These are phyloP conservation scores for Aspergillus sp. DNA, from an alignment of 2,329 filamentous ascomycete genomes.

Conservation along the genomic window DNA sequence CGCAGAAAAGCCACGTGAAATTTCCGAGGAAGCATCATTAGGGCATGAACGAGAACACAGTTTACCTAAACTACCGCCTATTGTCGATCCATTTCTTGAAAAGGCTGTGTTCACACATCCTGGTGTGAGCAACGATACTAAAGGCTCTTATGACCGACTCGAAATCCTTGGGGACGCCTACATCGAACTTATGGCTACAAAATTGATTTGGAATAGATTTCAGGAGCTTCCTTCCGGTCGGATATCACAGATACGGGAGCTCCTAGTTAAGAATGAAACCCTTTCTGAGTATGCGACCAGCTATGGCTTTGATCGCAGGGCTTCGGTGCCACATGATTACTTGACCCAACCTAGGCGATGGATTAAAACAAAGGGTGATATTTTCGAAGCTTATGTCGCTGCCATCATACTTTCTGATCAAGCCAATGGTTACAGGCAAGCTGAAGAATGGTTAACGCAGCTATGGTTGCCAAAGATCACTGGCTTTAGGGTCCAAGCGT, in stretches of 20 bases:
- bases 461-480: constrained; percentile 67
- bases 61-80: constrained; percentile 48
- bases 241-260: constrained; percentile 71
- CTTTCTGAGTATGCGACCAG: constrained; percentile 63
- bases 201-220: constrained; percentile 71
- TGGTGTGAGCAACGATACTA: constrained; percentile 34
- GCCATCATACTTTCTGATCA: constrained; percentile 68
- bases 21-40: background rate
- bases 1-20: background rate
- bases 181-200: constrained; percentile 69
- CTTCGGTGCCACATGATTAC: constrained; percentile 52
- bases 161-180: constrained; percentile 90
- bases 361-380: constrained; percentile 73
- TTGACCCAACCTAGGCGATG: constrained; percentile 48
- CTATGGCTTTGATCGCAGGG: constrained; percentile 66
- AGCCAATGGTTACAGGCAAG: constrained; percentile 55
- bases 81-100: constrained; percentile 57
- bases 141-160: constrained; percentile 67
- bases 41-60: background rate
- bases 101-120: constrained; percentile 64
- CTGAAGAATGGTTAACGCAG: constrained; percentile 65
- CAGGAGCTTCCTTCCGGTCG: constrained; percentile 60
- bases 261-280: constrained; percentile 74
- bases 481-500: constrained; percentile 23
- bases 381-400: constrained; percentile 88